Evolutionary conservation across 2,329 filamentous ascomycete genomes (phyloP).

Genomic region (Rachicladosporium sp.): DNA sequence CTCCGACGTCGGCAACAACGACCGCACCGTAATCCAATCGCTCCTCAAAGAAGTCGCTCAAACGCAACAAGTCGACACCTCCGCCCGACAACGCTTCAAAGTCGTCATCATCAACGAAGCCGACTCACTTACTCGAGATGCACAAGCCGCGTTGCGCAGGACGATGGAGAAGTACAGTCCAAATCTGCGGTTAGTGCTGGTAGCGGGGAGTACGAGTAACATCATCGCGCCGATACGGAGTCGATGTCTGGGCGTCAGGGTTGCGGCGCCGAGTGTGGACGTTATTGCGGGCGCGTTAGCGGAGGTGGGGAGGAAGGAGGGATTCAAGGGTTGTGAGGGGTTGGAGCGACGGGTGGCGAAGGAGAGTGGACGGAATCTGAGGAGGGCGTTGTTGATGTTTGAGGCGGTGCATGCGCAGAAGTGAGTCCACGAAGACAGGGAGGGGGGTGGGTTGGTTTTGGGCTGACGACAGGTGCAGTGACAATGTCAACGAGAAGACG

Average conservation of each 20-base stretch:
- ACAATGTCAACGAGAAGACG: conserved; percentile 78
- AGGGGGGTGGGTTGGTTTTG: background rate
- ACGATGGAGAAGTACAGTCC: conserved; percentile 99
- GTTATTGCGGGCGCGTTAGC: conserved; percentile 71
- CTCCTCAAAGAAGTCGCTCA: conserved; percentile 95
- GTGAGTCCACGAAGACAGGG: conserved; percentile 39
- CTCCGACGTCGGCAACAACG: conserved; percentile 90
- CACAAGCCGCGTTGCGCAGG: conserved; percentile 81
- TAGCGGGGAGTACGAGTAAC: conserved; percentile 93
- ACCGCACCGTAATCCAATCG: conserved; percentile 90
- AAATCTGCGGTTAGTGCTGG: conserved; percentile 77
- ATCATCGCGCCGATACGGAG: conserved; percentile 98
- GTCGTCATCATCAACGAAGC: conserved; percentile 99
- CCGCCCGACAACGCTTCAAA: conserved; percentile 87
- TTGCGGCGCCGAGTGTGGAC: conserved; percentile 73
- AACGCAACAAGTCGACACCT: conserved; percentile 94
- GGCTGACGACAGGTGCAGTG: conserved; percentile 43
- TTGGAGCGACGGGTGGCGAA: conserved; percentile 76
- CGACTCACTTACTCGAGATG: conserved; percentile 84
- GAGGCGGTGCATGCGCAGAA: conserved; percentile 96
- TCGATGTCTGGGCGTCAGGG: conserved; percentile 78
- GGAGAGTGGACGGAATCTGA: conserved; percentile 82
- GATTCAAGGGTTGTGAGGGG: conserved; percentile 62
- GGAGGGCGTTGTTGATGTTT: conserved; percentile 87
- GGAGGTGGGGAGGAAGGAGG: conserved; percentile 62